Evolutionary conservation across 2,329 filamentous ascomycete genomes (phyloP).

Genomic region (Fusarium sp.): DNA sequence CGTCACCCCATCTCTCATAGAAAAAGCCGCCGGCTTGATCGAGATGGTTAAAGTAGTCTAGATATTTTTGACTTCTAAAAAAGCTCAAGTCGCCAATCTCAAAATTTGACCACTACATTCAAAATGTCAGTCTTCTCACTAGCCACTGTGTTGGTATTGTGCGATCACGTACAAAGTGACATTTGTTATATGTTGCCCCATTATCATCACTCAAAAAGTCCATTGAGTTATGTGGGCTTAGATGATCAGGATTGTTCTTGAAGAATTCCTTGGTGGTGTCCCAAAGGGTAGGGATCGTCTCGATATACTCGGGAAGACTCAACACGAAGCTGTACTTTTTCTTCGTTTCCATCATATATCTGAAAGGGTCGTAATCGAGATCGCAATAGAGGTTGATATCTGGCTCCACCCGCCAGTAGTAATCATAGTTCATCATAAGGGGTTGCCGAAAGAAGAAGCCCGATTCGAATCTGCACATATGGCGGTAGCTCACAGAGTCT

Average conservation of each 20-base stretch:
- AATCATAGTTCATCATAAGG: not conserved
- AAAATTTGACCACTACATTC: not conserved
- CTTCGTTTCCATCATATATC: not conserved
- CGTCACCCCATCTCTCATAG: not conserved
- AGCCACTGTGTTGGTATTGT: not conserved
- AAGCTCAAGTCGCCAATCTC: not conserved
- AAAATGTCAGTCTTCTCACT: not conserved
- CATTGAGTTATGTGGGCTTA: not conserved
- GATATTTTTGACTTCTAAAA: not conserved
- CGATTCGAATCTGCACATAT: not conserved
- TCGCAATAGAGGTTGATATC: not conserved
- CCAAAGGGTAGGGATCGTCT: not conserved
- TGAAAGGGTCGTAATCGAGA: not conserved
- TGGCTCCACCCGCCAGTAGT: not conserved
- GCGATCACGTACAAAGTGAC: not conserved
- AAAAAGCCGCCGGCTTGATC: not conserved
- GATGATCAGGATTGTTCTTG: not conserved
- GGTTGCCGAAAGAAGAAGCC: not conserved
- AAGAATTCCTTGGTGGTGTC: not conserved
- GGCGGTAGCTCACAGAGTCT: not conserved
- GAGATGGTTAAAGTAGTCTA: not conserved
- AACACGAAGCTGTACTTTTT: not conserved
- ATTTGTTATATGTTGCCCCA: not conserved
- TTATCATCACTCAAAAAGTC: not conserved
- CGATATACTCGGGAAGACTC: not conserved